Evolutionary conservation across 371 early-diverging fungal genomes (phyloP).

Genomic region (Saksenaea vasiformis): DNA sequence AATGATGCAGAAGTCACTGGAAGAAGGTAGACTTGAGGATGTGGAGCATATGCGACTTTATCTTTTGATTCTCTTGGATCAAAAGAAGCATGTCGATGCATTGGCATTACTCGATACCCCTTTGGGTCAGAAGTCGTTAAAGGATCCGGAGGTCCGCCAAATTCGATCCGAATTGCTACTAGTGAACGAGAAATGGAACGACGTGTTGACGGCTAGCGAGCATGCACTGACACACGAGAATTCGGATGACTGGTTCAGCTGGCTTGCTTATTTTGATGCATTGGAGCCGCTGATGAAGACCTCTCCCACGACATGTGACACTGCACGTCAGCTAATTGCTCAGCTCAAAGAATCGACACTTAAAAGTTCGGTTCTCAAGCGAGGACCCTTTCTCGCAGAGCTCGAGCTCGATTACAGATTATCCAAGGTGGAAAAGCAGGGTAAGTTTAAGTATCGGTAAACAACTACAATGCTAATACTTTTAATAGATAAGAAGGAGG

Average conservation of each 20-base stretch:
- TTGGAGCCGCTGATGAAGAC: constrained; percentile 33
- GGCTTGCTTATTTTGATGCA: constrained; percentile 65
- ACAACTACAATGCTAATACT: not conserved
- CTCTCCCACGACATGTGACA: constrained; percentile 1
- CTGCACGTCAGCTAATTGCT: constrained; percentile 45
- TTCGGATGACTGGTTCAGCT: constrained; percentile 75
- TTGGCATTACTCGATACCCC: constrained; percentile 61
- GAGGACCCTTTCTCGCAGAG: constrained; percentile 78
- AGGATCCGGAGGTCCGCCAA: constrained; percentile 70
- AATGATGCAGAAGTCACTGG: constrained; percentile 80
- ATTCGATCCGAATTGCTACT: constrained; percentile 58
- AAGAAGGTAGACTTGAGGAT: constrained; percentile 61
- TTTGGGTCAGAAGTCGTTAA: constrained; percentile 58
- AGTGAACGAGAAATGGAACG: constrained; percentile 48
- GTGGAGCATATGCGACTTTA: constrained; percentile 72
- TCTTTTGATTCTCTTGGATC: constrained; percentile 64
- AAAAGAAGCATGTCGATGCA: constrained; percentile 64
- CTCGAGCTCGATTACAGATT: constrained; percentile 60
- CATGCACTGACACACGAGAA: constrained; percentile 47
- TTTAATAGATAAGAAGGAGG: constrained; percentile 28
- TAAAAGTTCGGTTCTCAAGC: constrained; percentile 49
- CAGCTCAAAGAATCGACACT: constrained; percentile 34
- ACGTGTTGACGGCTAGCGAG: constrained; percentile 37
- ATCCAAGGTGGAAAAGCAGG: constrained; percentile 29
- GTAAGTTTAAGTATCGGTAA: constrained; percentile 13